Conservation (phyloP, 768 basidiomycete genomes). For the Rhizopogon salebrosus region DNA sequence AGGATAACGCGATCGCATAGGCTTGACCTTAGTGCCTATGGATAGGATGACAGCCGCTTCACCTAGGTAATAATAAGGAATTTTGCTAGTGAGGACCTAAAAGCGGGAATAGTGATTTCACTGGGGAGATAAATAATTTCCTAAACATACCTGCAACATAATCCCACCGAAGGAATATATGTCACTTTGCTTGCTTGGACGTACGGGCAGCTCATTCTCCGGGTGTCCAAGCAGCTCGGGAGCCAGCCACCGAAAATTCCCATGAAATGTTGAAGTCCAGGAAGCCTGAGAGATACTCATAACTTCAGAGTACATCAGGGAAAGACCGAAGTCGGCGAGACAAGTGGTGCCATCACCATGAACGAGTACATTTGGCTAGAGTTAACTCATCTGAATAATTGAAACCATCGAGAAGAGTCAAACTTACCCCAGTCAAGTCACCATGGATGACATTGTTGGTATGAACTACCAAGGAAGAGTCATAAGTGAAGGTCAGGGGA, state of each 20-base stretch:
- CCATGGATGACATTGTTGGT: background rate
- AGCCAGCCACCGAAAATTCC: constrained; percentile 38
- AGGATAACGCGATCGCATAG: background rate
- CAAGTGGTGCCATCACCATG: constrained; percentile 32
- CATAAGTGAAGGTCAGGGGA: background rate
- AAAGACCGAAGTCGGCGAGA: constrained; percentile 40
- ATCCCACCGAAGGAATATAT: constrained; percentile 41
- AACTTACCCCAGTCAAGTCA: constrained; percentile 5
- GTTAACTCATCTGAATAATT: background rate
- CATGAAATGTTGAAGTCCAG: constrained; percentile 17
- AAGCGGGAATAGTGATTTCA: constrained; percentile 15
- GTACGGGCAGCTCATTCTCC: background rate
- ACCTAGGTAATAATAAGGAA: background rate
- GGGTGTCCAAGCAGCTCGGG: constrained; percentile 23
- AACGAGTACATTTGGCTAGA: constrained; percentile 21
- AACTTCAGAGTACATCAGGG: constrained; percentile 33
- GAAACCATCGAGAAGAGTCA: background rate
- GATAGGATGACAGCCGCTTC: background rate
- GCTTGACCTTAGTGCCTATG: background rate
- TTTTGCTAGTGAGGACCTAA: no score
- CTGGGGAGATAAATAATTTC: constrained; percentile 7
- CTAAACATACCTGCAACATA: constrained; percentile 12
- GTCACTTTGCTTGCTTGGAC: constrained; percentile 22
- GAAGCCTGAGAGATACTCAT: constrained; percentile 14
- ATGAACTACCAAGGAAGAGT: background rate